Evolutionary conservation across 139 green algal species (phyloP).

Genomic region (Nannochloris sp.): DNA sequence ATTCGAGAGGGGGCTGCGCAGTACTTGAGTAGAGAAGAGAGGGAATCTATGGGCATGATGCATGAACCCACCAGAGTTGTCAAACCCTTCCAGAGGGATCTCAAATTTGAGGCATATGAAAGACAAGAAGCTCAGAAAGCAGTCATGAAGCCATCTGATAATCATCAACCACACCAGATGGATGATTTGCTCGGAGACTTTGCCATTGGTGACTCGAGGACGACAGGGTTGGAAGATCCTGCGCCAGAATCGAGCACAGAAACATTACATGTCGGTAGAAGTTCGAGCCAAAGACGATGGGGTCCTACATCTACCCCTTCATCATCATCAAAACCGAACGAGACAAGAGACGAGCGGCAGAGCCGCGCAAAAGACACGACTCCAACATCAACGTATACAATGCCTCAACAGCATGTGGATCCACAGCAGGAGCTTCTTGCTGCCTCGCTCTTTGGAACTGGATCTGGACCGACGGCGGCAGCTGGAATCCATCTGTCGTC

Average conservation of each 20-base stretch:
- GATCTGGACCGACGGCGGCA: neutral
- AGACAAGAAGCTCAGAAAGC: neutral
- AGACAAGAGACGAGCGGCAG: neutral
- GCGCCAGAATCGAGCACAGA: neutral
- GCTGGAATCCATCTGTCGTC: neutral
- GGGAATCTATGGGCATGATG: constrained; percentile 28
- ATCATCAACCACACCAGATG: neutral
- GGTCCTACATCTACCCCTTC: constrained; percentile 1
- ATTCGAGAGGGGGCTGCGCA: constrained; percentile 34
- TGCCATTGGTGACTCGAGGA: constrained; percentile 2
- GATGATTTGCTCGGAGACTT: neutral
- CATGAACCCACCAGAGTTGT: neutral
- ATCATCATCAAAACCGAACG: neutral
- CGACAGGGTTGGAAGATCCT: neutral
- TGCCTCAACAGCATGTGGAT: constrained; percentile 5
- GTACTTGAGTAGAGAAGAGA: constrained; percentile 49
- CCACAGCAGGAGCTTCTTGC: constrained; percentile 22
- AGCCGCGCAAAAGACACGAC: neutral
- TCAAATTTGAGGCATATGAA: constrained; percentile 29
- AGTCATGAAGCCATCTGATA: neutral
- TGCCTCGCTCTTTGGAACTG: constrained; percentile 28
- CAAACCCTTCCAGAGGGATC: neutral
- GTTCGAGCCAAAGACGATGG: constrained; percentile 8
- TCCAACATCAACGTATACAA: neutral
- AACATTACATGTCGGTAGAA: neutral